Evolutionary conservation across 768 basidiomycete species (phyloP).

Genomic region (Russula vinacea): DNA sequence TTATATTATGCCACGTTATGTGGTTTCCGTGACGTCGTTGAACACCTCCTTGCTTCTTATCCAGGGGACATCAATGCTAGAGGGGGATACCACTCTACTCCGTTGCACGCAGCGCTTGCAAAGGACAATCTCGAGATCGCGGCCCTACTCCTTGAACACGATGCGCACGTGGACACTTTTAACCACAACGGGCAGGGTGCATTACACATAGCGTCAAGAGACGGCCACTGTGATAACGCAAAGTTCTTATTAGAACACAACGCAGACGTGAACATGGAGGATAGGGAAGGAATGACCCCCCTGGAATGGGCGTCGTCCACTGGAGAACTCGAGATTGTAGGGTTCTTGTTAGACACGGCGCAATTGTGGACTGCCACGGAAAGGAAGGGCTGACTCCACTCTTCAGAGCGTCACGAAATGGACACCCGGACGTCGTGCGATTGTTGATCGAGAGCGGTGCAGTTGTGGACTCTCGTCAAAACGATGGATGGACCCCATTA

Average conservation of each 20-base stretch:
- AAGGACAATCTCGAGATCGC: neutral
- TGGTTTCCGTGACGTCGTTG: neutral
- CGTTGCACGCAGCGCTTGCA: neutral
- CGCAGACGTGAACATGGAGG: neutral
- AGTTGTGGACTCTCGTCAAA: neutral
- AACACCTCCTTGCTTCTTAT: neutral
- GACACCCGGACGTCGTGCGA: too few relatives aligned
- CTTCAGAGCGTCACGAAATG: too few relatives aligned
- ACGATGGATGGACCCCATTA: neutral
- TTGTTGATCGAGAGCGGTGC: neutral
- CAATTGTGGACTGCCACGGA: too few relatives aligned
- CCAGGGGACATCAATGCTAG: neutral
- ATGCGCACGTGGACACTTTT: neutral
- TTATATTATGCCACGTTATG: neutral
- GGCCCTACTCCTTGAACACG: neutral
- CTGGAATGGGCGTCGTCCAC: neutral
- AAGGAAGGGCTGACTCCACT: too few relatives aligned
- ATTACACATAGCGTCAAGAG: neutral
- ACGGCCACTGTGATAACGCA: neutral
- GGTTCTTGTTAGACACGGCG: neutral
- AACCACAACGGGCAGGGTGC: neutral
- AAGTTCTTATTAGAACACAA: neutral
- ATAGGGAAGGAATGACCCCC: neutral
- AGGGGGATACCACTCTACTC: neutral
- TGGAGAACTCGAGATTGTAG: neutral